A percentile compares a stretch with the other conserved stretches of the same genome.
Conservation (phyloP, 495 filamentous ascomycete genomes). For the Talaromyces wortmannii region DNA sequence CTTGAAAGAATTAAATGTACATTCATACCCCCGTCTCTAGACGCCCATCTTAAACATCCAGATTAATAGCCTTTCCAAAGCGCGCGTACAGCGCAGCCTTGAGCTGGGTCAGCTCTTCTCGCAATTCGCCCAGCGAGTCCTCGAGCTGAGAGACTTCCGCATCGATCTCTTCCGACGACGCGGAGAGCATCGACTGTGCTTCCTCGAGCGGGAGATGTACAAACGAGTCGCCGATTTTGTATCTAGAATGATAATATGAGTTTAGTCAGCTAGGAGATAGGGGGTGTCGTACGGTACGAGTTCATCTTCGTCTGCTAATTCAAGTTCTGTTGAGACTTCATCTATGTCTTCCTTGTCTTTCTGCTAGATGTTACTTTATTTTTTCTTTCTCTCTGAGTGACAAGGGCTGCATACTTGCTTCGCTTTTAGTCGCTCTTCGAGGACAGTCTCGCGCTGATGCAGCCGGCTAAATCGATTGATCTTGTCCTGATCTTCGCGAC, state of each 20-base stretch:
- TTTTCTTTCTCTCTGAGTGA: too few species aligned
- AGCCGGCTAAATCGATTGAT: slow-evolving; percentile 97
- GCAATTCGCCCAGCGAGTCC: slow-evolving; percentile 61
- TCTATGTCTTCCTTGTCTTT: slow-evolving; percentile 98
- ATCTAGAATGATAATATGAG: slow-evolving; percentile 48
- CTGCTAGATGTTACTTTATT: slow-evolving; percentile 44
- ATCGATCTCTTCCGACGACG: slow-evolving; percentile 65
- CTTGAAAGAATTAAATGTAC: too few species aligned
- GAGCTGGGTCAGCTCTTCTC: slow-evolving; percentile 79
- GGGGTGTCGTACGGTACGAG: slow-evolving; percentile 64
- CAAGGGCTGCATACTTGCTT: slow-evolving; percentile 66
- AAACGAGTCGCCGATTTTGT: slow-evolving; percentile 96
- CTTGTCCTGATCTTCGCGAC: slow-evolving; percentile 94
- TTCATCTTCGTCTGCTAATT: slow-evolving; percentile 93
- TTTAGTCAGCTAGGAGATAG: slow-evolving; percentile 1
- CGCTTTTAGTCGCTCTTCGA: slow-evolving; percentile 75
- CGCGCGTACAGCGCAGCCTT: slow-evolving; percentile 90
- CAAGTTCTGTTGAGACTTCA: slow-evolving; percentile 83
- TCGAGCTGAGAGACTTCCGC: slow-evolving; percentile 69
- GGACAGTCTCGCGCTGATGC: slow-evolving; percentile 70
- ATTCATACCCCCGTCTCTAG: too few species aligned
- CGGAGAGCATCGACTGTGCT: slow-evolving; percentile 74
- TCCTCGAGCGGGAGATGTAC: slow-evolving; percentile 76
- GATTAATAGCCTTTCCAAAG: slow-evolving; percentile 91
- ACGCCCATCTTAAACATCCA: slow-evolving; percentile 62